These are phyloP conservation scores for Eruca vesicaria DNA, from an alignment of 441 rosid genomes.

Conservation along the genomic window DNA sequence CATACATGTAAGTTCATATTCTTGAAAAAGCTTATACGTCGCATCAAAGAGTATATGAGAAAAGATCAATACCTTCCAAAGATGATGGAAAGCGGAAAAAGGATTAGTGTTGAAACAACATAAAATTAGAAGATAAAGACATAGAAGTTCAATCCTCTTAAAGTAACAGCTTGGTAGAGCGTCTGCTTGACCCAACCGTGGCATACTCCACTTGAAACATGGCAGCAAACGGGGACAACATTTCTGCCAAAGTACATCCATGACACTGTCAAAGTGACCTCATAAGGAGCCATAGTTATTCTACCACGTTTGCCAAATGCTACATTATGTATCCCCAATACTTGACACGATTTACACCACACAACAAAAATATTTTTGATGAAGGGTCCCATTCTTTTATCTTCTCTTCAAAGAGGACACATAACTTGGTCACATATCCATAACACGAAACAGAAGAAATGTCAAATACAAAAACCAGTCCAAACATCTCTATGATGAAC, in stretches of 20 bases:
- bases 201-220: constrained; percentile 30
- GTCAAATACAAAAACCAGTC: too few species aligned
- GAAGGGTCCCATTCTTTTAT: too few species aligned
- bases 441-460: too few species aligned
- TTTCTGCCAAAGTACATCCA: constrained; percentile 20
- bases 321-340: background rate
- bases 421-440: too few species aligned
- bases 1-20: background rate
- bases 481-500: too few species aligned
- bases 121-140: constrained; percentile 23
- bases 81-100: constrained; percentile 21
- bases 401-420: too few species aligned
- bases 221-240: constrained; percentile 26
- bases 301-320: background rate
- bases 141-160: constrained; percentile 26
- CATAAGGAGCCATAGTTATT: background rate
- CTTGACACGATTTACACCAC: too few species aligned
- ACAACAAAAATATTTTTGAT: too few species aligned
- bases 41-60: background rate
- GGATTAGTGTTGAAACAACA: constrained; percentile 11
- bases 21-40: background rate
- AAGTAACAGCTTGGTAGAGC: constrained; percentile 19
- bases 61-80: constrained; percentile 27
- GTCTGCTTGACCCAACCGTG: constrained; percentile 20
- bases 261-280: background rate